These are phyloP conservation scores for Hanseniaspora singularis DNA, from an alignment of 805 yeast genomes.

Conservation along the genomic window DNA sequence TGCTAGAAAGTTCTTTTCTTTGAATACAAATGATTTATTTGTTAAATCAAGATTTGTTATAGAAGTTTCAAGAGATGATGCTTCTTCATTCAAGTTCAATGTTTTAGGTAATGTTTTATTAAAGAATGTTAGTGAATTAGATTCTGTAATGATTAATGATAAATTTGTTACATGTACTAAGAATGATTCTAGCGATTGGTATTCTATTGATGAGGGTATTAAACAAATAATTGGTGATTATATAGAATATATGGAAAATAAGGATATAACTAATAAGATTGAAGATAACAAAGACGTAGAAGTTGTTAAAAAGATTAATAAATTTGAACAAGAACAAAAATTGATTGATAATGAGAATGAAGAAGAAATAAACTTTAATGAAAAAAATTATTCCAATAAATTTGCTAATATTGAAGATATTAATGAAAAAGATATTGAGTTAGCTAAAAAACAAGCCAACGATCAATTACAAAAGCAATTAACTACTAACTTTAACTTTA, in stretches of 20 bases:
- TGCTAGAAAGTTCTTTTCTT: constrained; percentile 4
- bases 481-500: constrained; percentile 19
- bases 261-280: background rate
- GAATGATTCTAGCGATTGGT: constrained; percentile 56
- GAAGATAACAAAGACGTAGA: background rate
- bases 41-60: constrained; percentile 9
- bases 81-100: constrained; percentile 3
- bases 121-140: constrained; percentile 19
- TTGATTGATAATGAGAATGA: background rate
- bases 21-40: background rate
- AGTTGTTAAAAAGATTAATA: no score
- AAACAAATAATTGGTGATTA: constrained; percentile 3
- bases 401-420: background rate
- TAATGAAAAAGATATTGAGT: constrained; percentile 29
- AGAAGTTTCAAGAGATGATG: constrained; percentile 15
- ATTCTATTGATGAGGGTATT: constrained; percentile 20
- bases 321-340: constrained; percentile 18
- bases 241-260: background rate
- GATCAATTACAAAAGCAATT: constrained; percentile 19
- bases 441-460: constrained; percentile 22
- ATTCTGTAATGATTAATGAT: constrained; percentile 60
- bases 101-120: constrained; percentile 9
- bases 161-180: constrained; percentile 64
- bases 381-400: background rate
- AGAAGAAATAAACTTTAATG: background rate